Evolutionary conservation across 2,329 filamentous ascomycete genomes (phyloP).

Genomic region (Zymoseptoria pseudotritici): DNA sequence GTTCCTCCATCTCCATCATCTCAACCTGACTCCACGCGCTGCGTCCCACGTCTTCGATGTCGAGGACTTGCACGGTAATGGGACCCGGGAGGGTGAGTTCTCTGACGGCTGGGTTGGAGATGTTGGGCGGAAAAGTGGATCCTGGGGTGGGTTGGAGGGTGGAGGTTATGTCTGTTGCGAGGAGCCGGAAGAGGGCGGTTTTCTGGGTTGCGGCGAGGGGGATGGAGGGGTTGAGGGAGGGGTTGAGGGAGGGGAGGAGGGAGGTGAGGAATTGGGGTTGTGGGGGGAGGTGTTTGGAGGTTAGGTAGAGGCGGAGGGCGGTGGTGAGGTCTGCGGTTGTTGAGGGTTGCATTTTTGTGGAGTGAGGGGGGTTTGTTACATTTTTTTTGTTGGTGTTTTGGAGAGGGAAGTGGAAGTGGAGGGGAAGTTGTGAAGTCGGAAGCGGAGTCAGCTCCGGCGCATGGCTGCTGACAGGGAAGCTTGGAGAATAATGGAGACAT

Average conservation of each 20-base stretch:
- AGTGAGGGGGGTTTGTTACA: conserved; percentile 3
- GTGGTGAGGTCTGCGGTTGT: conserved; percentile 3
- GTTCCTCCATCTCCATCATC: conserved; percentile 63
- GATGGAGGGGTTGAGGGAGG: conserved; percentile 45
- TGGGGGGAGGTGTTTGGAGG: conserved; percentile 41
- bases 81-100: conserved; percentile 53
- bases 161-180: conserved; percentile 67
- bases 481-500: too few species aligned
- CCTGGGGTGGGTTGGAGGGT: conserved; percentile 39
- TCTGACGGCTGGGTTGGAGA: conserved; percentile 47
- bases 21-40: conserved; percentile 85
- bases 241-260: conserved; percentile 51
- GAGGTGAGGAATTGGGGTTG: conserved; percentile 55
- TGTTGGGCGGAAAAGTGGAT: conserved; percentile 51
- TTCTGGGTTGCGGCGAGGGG: conserved; percentile 66
- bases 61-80: conserved; percentile 72
- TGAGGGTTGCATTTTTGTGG: conserved; percentile 5
- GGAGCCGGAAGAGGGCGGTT: conserved; percentile 71
- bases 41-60: conserved; percentile 73
- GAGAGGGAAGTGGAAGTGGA: background rate
- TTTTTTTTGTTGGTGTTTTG: conserved; percentile 1
- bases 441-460: background rate
- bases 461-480: too few species aligned
- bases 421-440: background rate
- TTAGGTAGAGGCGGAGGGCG: conserved; percentile 10